phyloP scores from a whole-genome alignment of 257 asterid genomes.

The Marsdenia floribunda region DNA sequence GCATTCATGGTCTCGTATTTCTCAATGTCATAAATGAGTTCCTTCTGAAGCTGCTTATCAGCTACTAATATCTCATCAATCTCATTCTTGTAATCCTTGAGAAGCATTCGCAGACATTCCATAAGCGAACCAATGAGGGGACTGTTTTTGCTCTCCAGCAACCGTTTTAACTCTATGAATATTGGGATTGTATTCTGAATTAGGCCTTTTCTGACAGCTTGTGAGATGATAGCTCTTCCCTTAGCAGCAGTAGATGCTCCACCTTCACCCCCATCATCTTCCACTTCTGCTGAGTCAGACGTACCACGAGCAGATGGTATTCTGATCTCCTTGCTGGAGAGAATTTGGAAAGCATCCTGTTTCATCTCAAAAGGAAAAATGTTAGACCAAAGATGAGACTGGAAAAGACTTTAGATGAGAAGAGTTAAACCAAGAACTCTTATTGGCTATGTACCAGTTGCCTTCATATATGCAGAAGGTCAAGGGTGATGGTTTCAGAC shows the following conservation, averaged over 20 bases:
- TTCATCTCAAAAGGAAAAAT: not conserved
- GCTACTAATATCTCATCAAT: constrained; percentile 83
- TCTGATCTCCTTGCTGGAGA: constrained; percentile 85
- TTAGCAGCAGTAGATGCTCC: constrained; percentile 38
- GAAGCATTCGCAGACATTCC: constrained; percentile 91
- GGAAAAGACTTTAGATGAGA: not conserved
- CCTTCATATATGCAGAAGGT: not conserved
- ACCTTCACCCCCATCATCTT: constrained; percentile 59
- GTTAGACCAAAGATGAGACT: constrained; percentile 5
- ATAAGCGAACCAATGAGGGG: constrained; percentile 79
- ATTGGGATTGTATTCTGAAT: constrained; percentile 92
- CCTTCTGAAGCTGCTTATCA: constrained; percentile 84
- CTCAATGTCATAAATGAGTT: constrained; percentile 81
- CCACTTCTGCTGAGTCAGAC: constrained; percentile 53
- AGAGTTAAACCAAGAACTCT: constrained; percentile 1
- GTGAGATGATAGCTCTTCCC: constrained; percentile 73
- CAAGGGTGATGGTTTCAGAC: not conserved
- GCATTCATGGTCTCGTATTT: constrained; percentile 66
- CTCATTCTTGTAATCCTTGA: constrained; percentile 91
- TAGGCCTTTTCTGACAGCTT: constrained; percentile 78
- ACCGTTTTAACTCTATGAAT: constrained; percentile 83
- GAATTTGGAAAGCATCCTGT: constrained; percentile 81
- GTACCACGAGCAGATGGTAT: constrained; percentile 54
- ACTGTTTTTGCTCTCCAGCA: constrained; percentile 73
- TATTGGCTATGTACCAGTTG: not conserved